phyloP scores from a whole-genome alignment of 768 basidiomycete genomes.

The Suillus fuscotomentosus region DNA sequence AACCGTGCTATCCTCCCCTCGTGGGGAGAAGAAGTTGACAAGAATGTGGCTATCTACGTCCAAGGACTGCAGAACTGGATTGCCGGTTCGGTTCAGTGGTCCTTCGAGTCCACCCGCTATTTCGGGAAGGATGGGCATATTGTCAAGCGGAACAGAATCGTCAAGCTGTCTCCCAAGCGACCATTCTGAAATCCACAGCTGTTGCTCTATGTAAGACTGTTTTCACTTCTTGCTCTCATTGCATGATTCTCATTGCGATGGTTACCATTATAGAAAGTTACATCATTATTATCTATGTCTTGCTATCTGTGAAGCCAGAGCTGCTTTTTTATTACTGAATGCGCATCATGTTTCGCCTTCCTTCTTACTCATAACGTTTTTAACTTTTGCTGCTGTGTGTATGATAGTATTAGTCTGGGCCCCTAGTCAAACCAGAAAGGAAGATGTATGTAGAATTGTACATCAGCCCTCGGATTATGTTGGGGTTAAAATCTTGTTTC shows the following conservation, averaged over 20 bases:
- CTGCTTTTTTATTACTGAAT: not conserved
- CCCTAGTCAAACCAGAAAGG: too few species aligned
- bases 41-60: not conserved
- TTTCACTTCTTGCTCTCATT: not conserved
- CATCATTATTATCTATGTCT: not conserved
- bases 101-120: slow-evolving; percentile 49
- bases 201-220: too few species aligned
- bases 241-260: not conserved
- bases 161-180: slow-evolving; percentile 49
- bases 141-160: slow-evolving; percentile 37
- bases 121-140: slow-evolving; percentile 52
- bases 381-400: not conserved
- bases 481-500: too few species aligned
- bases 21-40: not conserved
- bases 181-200: not conserved
- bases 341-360: not conserved
- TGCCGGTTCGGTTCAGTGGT: slow-evolving; percentile 51
- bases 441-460: too few species aligned
- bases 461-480: too few species aligned
- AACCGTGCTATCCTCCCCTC: not conserved
- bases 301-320: not conserved
- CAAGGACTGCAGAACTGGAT: not conserved
- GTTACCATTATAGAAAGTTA: not conserved
- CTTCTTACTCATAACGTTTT: not conserved
- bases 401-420: too few species aligned